A percentile compares a stretch with the other conserved stretches of the same genome.
Evolutionary conservation across 805 yeast genomes (phyloP).

Genomic region (Wickerhamiella siamensis): DNA sequence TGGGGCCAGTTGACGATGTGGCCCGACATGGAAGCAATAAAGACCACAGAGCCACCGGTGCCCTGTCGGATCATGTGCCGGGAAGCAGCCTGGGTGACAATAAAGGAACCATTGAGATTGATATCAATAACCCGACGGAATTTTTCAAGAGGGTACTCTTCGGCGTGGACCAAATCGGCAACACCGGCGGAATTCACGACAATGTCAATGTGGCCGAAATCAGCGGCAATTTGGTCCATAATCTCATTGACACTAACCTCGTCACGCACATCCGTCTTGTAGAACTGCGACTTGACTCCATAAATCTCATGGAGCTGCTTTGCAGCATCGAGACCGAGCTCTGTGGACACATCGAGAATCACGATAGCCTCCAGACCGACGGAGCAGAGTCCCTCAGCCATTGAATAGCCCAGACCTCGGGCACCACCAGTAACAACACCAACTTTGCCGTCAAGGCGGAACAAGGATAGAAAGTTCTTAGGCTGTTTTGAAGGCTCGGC

Average conservation of each 20-base stretch:
- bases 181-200: slow-evolving; percentile 54
- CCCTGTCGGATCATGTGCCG: slow-evolving; percentile 47
- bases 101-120: slow-evolving; percentile 51
- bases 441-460: slow-evolving; percentile 49
- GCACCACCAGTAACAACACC: slow-evolving; percentile 57
- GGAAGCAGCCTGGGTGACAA: slow-evolving; percentile 53
- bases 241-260: slow-evolving; percentile 34
- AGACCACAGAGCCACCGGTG: slow-evolving; percentile 42
- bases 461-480: slow-evolving; percentile 27
- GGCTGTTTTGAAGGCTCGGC: slow-evolving; percentile 24
- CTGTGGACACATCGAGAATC: slow-evolving; percentile 41
- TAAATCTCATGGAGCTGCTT: slow-evolving; percentile 35
- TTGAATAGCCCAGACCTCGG: slow-evolving; percentile 47
- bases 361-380: slow-evolving; percentile 41
- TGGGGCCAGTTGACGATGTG: slow-evolving; percentile 61
- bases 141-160: slow-evolving; percentile 49
- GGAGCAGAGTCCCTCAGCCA: slow-evolving; percentile 47
- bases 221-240: slow-evolving; percentile 37
- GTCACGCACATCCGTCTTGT: slow-evolving; percentile 51
- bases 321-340: slow-evolving; percentile 49
- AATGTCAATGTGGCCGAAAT: slow-evolving; percentile 41
- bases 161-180: slow-evolving; percentile 55
- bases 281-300: slow-evolving; percentile 47
- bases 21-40: slow-evolving; percentile 60
- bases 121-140: slow-evolving; percentile 52